Evolutionary conservation across 2,329 filamentous ascomycete genomes (phyloP), one percentile per base, ranked within the genome.

Genomic region (Phaeophleospora eucalypticola): DNA sequence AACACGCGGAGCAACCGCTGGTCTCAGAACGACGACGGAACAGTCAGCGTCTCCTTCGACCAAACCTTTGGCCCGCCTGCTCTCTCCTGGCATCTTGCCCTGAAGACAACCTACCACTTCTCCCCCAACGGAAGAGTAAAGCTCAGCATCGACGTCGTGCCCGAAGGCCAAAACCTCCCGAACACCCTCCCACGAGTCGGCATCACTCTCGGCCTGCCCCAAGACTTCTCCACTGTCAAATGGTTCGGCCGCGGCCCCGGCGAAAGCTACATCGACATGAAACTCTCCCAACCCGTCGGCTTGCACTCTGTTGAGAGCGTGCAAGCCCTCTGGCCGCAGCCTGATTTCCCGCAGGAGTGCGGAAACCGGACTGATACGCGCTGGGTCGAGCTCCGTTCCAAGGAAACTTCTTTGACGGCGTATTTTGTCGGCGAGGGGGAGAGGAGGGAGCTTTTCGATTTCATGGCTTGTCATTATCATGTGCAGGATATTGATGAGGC

Each of bases 321-420:
- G 1, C 68, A 71, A 1, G 71, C 75, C 0, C 69, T 86, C 19
- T 76, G 78, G 58, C 73, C 75, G 0, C 69, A 71, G 1, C 86
- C 85, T 57, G 83, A 87, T 15, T 80, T 81, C 17, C 83, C 83
- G 0, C 83, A 87, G 60, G 83, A 87, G 56, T 80, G 77, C 43
- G 80, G 81, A 1, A 87, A 86, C 61, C 71, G 79, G 12, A 79
- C 78, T 45, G 79, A 79, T 27, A 78, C 77, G 0, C 70, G 78
- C 4, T 86, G 80, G 77, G 64, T 85, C 3, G 65, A 67, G 9
- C 15, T 58, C 48, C 44, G 53, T 15, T 46, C 58, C 40, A 51
- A 24, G 10, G 43, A 45, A 18, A 51, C 48, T 2, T 34, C 37
- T 9, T 21, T 61, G 9, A 53, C 56, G 2, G 64, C 57, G 4